phyloP scores from a whole-genome alignment of 805 yeast genomes.

The Pichia pseudocactophila region DNA sequence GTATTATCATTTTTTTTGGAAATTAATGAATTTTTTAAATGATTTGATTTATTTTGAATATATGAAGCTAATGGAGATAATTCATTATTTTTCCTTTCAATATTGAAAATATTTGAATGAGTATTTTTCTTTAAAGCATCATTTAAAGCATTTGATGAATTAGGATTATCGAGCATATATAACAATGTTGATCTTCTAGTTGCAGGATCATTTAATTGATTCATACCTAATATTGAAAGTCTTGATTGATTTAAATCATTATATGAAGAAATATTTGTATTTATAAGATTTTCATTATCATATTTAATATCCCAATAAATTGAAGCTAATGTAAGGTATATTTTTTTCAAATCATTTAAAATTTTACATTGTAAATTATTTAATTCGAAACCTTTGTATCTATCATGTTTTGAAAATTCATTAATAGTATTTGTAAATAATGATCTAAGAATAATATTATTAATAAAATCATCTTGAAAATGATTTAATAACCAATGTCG shows the following conservation, averaged over 20 bases:
- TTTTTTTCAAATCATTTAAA: slow-evolving; percentile 27
- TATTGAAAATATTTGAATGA: not conserved
- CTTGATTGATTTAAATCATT: slow-evolving; percentile 25
- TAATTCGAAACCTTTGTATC: slow-evolving; percentile 10
- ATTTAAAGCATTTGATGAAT: slow-evolving; percentile 17
- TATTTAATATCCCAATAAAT: slow-evolving; percentile 26
- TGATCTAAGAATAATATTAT: slow-evolving; percentile 38
- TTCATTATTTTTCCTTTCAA: not conserved
- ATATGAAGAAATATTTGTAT: slow-evolving; percentile 19
- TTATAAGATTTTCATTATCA: slow-evolving; percentile 14
- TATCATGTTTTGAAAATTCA: slow-evolving; percentile 25
- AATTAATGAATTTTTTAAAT: not conserved
- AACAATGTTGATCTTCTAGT: slow-evolving; percentile 34
- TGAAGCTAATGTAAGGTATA: slow-evolving; percentile 24
- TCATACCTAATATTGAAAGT: slow-evolving; percentile 30
- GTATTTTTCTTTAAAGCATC: not conserved
- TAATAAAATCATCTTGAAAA: slow-evolving; percentile 74
- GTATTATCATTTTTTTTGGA: slow-evolving; percentile 13
- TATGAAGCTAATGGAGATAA: not conserved
- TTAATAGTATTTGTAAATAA: slow-evolving; percentile 36
- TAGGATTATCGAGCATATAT: slow-evolving; percentile 25
- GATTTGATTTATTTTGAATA: slow-evolving; percentile 8
- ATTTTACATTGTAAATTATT: slow-evolving; percentile 21
- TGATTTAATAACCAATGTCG: slow-evolving; percentile 89
- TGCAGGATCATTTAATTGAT: slow-evolving; percentile 31